Evolutionary conservation across 202 grass and related monocot species (phyloP).

Genomic region (Cymbopogon flexuosus): DNA sequence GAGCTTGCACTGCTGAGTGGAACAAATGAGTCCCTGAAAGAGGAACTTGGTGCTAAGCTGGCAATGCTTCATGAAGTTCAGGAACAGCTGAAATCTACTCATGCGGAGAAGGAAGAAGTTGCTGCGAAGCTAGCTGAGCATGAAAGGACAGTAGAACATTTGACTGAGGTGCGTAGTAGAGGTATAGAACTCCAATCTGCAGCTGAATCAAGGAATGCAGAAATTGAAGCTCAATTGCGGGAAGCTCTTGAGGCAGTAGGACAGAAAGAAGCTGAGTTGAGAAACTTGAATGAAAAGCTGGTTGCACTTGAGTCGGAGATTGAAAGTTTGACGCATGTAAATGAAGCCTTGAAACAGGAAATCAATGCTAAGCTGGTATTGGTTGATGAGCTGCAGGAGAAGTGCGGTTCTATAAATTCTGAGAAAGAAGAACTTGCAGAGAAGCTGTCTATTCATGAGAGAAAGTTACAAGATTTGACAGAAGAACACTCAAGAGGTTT

Average conservation of each 20-base stretch:
- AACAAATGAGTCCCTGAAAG: constrained; percentile 58
- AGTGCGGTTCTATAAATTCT: constrained; percentile 20
- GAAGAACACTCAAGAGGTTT: constrained; percentile 45
- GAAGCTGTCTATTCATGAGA: constrained; percentile 44
- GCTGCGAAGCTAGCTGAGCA: constrained; percentile 46
- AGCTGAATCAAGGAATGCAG: constrained; percentile 56
- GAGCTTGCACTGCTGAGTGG: constrained; percentile 31
- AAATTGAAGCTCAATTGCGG: constrained; percentile 50
- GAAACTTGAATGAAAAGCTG: constrained; percentile 73
- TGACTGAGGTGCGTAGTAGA: constrained; percentile 56
- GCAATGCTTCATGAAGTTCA: constrained; percentile 63
- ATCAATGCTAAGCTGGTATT: constrained; percentile 44
- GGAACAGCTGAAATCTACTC: constrained; percentile 54
- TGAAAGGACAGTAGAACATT: constrained; percentile 48
- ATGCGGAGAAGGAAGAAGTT: constrained; percentile 56
- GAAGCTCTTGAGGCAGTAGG: constrained; percentile 46
- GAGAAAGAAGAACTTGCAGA: constrained; percentile 50
- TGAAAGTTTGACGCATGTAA: constrained; percentile 41
- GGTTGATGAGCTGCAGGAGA: constrained; percentile 54
- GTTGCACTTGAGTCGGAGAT: constrained; percentile 60
- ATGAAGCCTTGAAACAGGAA: constrained; percentile 58
- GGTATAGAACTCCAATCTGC: constrained; percentile 45
- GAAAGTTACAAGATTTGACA: constrained; percentile 38
- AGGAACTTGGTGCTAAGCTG: constrained; percentile 60
- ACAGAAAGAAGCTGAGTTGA: constrained; percentile 60